Base-by-base conservation (phyloP, 1,139 yeast species). In the Pichia sp. region DNA sequence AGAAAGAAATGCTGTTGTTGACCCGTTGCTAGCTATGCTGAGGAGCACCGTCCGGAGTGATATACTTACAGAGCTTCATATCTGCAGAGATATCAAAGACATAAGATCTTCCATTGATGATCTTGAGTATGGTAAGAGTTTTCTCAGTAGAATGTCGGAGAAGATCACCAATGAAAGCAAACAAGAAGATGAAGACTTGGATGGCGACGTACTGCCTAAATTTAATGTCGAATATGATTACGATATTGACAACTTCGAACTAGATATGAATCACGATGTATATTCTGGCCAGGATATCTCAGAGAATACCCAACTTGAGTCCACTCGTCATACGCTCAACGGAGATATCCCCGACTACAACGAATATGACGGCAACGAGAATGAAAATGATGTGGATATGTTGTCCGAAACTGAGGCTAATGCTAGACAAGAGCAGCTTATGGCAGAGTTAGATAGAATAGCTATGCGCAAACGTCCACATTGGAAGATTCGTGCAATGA, bases 301-400 rank as follows among this genome's bases (percentile, higher is more conserved):
- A n/a, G n/a, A 33, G 6, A 34, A 25, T 51, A 54, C 39, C 45
- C 38, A 16, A 42, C 39, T 31, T 4, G 33, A n/a, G n/a, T n/a
- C n/a, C n/a, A n/a, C n/a, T n/a, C n/a, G n/a, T n/a, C n/a, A n/a
- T n/a, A n/a, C n/a, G n/a, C n/a, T n/a, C n/a, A n/a, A n/a, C n/a
- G n/a, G n/a, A n/a, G n/a, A n/a, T n/a, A n/a, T n/a, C n/a, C n/a
- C n/a, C n/a, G n/a, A n/a, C n/a, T n/a, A n/a, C n/a, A n/a, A n/a
- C n/a, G n/a, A n/a, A n/a, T n/a, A 14, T 12, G 34, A 33, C 32
- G 23, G n/a, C 6, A 21, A 20, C 8, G 21, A 20, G 10, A 5
- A 27, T 41, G 22, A 15, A 27, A 9, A 15, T 11, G n/a, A 28
- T 21, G 16, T 22, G 21, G 15, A 9, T 8, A 20, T 21, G 23